Percentiles rank a stretch among this genome's conserved stretches.
These are phyloP conservation scores for Viola pubescens DNA, from an alignment of 441 rosid genomes.

Conservation along the genomic window DNA sequence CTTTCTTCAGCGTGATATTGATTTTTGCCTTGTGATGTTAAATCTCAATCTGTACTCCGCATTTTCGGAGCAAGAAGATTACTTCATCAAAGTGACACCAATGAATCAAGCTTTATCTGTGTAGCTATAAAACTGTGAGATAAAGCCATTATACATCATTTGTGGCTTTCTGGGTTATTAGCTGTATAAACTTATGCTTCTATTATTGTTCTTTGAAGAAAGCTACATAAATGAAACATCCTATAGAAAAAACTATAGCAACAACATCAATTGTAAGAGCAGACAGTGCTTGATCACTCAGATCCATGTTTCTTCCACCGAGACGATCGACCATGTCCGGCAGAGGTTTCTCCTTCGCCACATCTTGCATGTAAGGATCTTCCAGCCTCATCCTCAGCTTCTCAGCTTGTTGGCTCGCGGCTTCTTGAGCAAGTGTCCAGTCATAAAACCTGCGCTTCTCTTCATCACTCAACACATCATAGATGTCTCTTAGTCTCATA, in stretches of 20 bases:
- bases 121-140: too few relatives aligned
- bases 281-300: slow-evolving; percentile 70
- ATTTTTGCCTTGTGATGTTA: neutral
- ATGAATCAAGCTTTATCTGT: too few relatives aligned
- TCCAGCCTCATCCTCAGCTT: slow-evolving; percentile 61
- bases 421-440: slow-evolving; percentile 87
- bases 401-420: slow-evolving; percentile 69
- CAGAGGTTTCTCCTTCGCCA: slow-evolving; percentile 34
- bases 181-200: neutral
- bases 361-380: slow-evolving; percentile 59
- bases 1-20: slow-evolving; percentile 2
- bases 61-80: too few relatives aligned
- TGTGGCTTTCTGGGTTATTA: too few relatives aligned
- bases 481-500: slow-evolving; percentile 60
- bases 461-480: slow-evolving; percentile 48
- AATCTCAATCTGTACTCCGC: too few relatives aligned
- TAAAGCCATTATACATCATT: too few relatives aligned
- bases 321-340: slow-evolving; percentile 85
- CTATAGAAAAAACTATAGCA: slow-evolving; percentile 44
- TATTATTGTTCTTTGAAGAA: slow-evolving; percentile 61
- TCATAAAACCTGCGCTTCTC: slow-evolving; percentile 75
- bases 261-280: slow-evolving; percentile 69
- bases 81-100: too few relatives aligned
- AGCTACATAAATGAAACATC: slow-evolving; percentile 48
- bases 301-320: slow-evolving; percentile 67